Conservation (phyloP, 331 rosid genomes). For the Rhamnella rubrinervis region DNA sequence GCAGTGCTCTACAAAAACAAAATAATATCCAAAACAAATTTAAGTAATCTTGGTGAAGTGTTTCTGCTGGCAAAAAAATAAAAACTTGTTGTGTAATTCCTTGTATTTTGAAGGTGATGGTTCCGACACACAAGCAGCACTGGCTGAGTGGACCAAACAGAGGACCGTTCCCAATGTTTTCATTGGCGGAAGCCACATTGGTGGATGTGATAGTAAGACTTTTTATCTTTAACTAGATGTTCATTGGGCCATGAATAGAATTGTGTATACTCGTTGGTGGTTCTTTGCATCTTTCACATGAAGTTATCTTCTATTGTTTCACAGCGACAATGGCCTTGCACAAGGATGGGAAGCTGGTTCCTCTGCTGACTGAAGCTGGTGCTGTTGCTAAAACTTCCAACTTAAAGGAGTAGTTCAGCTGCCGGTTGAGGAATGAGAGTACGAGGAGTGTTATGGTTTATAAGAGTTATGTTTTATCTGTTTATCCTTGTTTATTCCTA, state of each 20-base stretch:
- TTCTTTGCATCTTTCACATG: not conserved
- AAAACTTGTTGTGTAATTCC: not conserved
- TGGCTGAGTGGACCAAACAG: constrained; percentile 65
- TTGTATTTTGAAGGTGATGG: constrained; percentile 62
- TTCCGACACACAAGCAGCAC: constrained; percentile 56
- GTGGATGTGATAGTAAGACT: constrained; percentile 84
- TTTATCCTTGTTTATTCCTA: too few species aligned
- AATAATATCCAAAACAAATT: too few species aligned
- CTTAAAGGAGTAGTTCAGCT: constrained; percentile 24
- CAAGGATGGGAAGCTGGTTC: constrained; percentile 60
- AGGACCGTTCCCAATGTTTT: constrained; percentile 85
- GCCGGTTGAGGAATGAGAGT: not conserved
- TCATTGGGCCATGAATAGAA: too few species aligned
- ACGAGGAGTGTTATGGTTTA: not conserved
- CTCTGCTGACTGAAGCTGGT: constrained; percentile 67
- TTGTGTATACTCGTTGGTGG: too few species aligned
- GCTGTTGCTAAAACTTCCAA: constrained; percentile 45
- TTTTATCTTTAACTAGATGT: not conserved
- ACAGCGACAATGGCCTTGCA: constrained; percentile 60
- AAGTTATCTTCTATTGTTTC: constrained; percentile 15
- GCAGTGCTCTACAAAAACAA: too few species aligned
- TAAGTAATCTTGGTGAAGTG: too few species aligned
- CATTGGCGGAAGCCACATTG: constrained; percentile 80
- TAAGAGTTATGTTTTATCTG: constrained; percentile 2
- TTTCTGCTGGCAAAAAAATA: not conserved